These are phyloP conservation scores for Pleurotus sapidus DNA, from an alignment of 768 basidiomycete genomes.

Conservation along the genomic window DNA sequence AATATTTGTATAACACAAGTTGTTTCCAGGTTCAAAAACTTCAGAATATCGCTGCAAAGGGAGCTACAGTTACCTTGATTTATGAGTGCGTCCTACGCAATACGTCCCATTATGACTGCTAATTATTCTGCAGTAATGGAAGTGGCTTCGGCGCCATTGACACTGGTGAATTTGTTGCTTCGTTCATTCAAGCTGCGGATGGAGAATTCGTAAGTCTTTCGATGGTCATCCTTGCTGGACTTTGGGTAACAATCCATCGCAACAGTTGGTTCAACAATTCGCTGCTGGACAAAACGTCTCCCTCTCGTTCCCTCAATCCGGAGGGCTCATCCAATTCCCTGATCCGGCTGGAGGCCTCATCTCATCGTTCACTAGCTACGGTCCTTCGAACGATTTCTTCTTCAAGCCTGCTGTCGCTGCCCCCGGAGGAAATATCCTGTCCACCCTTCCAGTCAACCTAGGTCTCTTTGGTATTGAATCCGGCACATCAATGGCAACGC, in stretches of 20 bases:
- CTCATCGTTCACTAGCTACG: slow-evolving; percentile 52
- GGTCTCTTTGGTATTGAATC: slow-evolving; percentile 38
- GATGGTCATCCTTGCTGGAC: background rate
- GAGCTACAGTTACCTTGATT: slow-evolving; percentile 44
- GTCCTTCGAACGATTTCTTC: slow-evolving; percentile 58
- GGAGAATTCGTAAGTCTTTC: slow-evolving; percentile 47
- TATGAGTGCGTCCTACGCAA: slow-evolving; percentile 43
- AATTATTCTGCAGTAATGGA: slow-evolving; percentile 37
- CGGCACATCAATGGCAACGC: slow-evolving; percentile 44
- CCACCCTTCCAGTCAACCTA: slow-evolving; percentile 38
- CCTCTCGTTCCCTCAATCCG: slow-evolving; percentile 46
- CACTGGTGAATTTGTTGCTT: slow-evolving; percentile 44
- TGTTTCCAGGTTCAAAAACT: slow-evolving; percentile 42
- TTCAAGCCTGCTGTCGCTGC: slow-evolving; percentile 54
- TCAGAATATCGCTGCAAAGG: slow-evolving; percentile 50
- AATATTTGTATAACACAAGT: background rate
- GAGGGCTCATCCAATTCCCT: slow-evolving; percentile 38
- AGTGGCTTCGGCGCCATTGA: slow-evolving; percentile 39
- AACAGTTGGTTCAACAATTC: slow-evolving; percentile 48
- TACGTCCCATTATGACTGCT: background rate
- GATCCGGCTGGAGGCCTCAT: slow-evolving; percentile 54
- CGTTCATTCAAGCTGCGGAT: slow-evolving; percentile 52
- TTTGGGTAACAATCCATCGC: slow-evolving; percentile 1
- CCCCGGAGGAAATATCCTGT: slow-evolving; percentile 51
- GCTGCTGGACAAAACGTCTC: slow-evolving; percentile 38